These are phyloP conservation scores for Boehmeria nivea DNA, from an alignment of 306 rosid species.

Conservation along the genomic window DNA sequence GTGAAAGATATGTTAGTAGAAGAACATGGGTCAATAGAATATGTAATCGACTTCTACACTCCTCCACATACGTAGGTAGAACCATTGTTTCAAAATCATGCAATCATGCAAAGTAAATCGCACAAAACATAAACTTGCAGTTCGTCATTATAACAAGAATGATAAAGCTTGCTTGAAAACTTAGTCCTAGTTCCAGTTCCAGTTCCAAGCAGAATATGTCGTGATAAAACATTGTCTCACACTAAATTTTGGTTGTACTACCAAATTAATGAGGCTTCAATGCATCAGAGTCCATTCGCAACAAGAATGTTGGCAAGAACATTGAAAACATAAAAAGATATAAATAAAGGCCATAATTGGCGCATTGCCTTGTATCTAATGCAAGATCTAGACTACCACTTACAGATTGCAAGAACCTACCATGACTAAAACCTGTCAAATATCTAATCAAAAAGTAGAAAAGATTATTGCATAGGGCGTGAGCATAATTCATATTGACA, in stretches of 20 bases:
- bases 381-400: not conserved
- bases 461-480: not conserved
- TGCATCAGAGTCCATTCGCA: no score
- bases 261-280: no score
- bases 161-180: no score
- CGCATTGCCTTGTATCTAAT: not conserved
- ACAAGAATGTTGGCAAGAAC: no score
- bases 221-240: no score
- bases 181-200: no score
- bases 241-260: no score
- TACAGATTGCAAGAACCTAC: not conserved
- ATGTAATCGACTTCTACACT: constrained; percentile 2
- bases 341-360: no score
- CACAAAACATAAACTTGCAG: no score
- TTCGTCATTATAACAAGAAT: no score
- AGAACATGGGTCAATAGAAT: constrained; percentile 20
- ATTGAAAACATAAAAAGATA: no score
- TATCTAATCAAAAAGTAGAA: not conserved
- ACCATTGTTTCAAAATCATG: not conserved
- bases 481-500: not conserved
- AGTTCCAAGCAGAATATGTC: no score
- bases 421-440: not conserved
- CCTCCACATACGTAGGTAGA: constrained; percentile 9
- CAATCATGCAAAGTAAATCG: not conserved
- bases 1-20: constrained; percentile 24